A percentile compares a stretch with the other conserved stretches of the same genome.
phyloP scores from a whole-genome alignment of 805 yeast species.

The Metschnikowia sp. region DNA sequence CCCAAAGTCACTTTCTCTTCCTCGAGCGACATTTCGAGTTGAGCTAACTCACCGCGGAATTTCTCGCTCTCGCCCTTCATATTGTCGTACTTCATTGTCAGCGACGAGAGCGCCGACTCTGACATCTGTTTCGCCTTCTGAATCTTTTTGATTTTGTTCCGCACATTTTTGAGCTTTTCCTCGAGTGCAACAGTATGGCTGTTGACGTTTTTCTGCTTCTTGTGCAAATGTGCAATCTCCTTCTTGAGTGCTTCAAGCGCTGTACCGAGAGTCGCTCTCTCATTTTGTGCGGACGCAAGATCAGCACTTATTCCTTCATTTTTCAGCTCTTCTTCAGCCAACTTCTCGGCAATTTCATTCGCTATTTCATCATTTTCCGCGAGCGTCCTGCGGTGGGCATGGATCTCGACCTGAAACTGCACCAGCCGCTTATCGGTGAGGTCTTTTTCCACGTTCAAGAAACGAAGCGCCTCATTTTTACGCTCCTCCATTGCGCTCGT shows the following conservation, averaged over 20 bases:
- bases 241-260: slow-evolving; percentile 16
- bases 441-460: slow-evolving; percentile 60
- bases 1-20: slow-evolving; percentile 58
- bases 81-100: slow-evolving; percentile 45
- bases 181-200: slow-evolving; percentile 65
- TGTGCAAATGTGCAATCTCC: slow-evolving; percentile 21
- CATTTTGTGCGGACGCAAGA: slow-evolving; percentile 32
- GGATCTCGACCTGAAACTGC: slow-evolving; percentile 51
- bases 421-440: slow-evolving; percentile 51
- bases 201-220: slow-evolving; percentile 30
- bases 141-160: slow-evolving; percentile 55
- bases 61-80: slow-evolving; percentile 44
- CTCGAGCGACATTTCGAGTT: slow-evolving; percentile 44
- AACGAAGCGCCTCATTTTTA: slow-evolving; percentile 67
- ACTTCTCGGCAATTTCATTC: slow-evolving; percentile 37
- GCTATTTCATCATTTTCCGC: slow-evolving; percentile 35
- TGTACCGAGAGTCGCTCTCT: slow-evolving; percentile 19
- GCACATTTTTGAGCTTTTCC: slow-evolving; percentile 70
- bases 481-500: slow-evolving; percentile 60
- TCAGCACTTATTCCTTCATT: slow-evolving; percentile 32
- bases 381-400: slow-evolving; percentile 39
- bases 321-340: slow-evolving; percentile 43
- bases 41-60: slow-evolving; percentile 42
- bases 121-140: slow-evolving; percentile 52
- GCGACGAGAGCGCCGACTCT: slow-evolving; percentile 40